Evolutionary conservation across 2,329 filamentous ascomycete genomes (phyloP).

Genomic region (Colletotrichum sp.): DNA sequence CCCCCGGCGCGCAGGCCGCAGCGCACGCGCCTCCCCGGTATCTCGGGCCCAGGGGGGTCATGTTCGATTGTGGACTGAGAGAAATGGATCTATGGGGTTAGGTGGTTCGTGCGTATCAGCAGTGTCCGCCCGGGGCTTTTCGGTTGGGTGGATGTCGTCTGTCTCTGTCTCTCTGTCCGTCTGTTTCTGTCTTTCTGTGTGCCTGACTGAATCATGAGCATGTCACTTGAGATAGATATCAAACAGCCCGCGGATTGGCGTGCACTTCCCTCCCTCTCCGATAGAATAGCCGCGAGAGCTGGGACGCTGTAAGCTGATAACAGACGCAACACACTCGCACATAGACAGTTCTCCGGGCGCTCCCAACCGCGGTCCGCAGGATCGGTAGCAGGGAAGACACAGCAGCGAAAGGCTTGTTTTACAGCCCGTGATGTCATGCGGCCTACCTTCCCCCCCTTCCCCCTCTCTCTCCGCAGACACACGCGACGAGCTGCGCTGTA

Average conservation of each 20-base stretch:
- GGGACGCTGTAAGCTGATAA: not conserved
- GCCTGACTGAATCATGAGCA: constrained; percentile 12
- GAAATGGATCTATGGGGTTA: not conserved
- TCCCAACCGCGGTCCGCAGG: not conserved
- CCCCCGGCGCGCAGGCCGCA: no score
- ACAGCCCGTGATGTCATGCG: constrained; percentile 5
- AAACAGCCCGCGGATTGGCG: not conserved
- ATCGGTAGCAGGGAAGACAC: not conserved
- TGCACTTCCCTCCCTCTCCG: not conserved
- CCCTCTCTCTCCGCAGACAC: not conserved
- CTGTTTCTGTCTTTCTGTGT: not conserved
- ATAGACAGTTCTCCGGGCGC: not conserved
- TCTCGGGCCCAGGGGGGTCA: not conserved
- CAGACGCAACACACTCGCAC: not conserved
- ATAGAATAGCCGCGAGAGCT: not conserved
- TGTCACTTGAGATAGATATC: not conserved
- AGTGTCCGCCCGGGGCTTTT: not conserved
- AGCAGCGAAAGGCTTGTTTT: constrained; percentile 11
- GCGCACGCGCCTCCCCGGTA: no score
- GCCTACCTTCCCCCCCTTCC: not conserved
- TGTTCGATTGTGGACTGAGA: not conserved
- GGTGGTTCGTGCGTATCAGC: constrained; percentile 15
- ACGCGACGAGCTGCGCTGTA: not conserved
- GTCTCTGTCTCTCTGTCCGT: not conserved
- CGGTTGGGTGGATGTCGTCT: not conserved